Percentiles rank a stretch among this genome's conserved stretches.
phyloP scores from a whole-genome alignment of 164 flowering plant species.

The Taxillus chinensis region DNA sequence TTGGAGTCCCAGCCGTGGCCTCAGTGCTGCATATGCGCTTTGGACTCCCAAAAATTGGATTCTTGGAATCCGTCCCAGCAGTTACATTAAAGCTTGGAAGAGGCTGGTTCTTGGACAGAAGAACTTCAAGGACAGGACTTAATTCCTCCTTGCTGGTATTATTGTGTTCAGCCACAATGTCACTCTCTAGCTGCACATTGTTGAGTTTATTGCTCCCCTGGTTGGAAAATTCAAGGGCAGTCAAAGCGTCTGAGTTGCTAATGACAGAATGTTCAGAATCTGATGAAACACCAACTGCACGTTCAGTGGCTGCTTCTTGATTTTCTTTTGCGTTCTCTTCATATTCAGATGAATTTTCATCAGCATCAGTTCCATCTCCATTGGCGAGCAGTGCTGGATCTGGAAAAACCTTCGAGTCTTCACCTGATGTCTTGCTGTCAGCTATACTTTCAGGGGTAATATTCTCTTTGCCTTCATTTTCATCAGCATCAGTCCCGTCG shows the following conservation, averaged over 20 bases:
- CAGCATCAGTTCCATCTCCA: not conserved
- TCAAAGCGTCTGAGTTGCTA: not conserved
- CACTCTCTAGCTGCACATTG: not conserved
- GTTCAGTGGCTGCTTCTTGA: not conserved
- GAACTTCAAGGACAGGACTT: too few species aligned
- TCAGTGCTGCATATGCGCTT: not conserved
- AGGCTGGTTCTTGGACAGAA: too few species aligned
- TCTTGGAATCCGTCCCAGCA: not conserved
- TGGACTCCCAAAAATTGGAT: not conserved
- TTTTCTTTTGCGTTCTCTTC: not conserved
- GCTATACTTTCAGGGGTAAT: too few species aligned
- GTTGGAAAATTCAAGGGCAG: not conserved
- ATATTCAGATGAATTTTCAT: not conserved
- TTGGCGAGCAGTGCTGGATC: not conserved
- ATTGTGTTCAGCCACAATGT: not conserved
- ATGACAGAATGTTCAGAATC: not conserved
- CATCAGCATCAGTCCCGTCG: too few species aligned
- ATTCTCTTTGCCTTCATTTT: too few species aligned
- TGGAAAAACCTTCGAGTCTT: not conserved
- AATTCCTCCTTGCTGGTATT: too few species aligned
- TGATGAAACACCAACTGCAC: not conserved
- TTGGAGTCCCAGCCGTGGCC: not conserved
- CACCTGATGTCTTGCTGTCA: too few species aligned
- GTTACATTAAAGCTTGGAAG: too few species aligned
- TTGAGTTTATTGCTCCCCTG: not conserved